Conservation (phyloP, 2,329 filamentous ascomycete genomes). For the Aureobasidium sp. region DNA sequence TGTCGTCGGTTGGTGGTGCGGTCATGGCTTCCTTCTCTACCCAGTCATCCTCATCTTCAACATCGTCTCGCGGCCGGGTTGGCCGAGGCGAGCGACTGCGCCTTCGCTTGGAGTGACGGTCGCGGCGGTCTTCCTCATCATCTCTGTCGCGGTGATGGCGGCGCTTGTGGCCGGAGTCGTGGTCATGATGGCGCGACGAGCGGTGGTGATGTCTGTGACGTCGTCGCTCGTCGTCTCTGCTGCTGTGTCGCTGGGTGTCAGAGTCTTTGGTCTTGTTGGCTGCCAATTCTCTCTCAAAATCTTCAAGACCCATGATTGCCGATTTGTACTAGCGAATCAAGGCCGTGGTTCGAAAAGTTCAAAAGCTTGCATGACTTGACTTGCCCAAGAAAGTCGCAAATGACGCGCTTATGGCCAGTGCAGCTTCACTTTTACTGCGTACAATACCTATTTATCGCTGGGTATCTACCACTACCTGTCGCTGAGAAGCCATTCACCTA, state of each 20-base stretch:
- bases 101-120: conserved; percentile 26
- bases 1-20: conserved; percentile 36
- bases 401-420: not conserved
- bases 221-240: conserved; percentile 30
- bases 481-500: no score
- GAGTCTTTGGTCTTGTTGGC: conserved; percentile 54
- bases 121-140: conserved; percentile 31
- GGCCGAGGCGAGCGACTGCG: conserved; percentile 26
- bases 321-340: not conserved
- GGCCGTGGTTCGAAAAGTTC: not conserved
- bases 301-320: conserved; percentile 51
- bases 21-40: conserved; percentile 38
- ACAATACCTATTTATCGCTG: not conserved
- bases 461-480: no score
- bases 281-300: conserved; percentile 72
- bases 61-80: conserved; percentile 32
- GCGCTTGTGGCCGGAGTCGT: conserved; percentile 51
- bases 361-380: not conserved
- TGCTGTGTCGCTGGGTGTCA: conserved; percentile 40
- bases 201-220: conserved; percentile 44
- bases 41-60: conserved; percentile 37
- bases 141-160: conserved; percentile 45
- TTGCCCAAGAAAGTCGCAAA: not conserved
- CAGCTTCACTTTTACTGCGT: not conserved
- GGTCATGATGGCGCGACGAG: conserved; percentile 35